Percentiles rank a stretch among this genome's conserved stretches.
phyloP scores from a whole-genome alignment of 495 filamentous ascomycete genomes.

The Xylaria sp. region DNA sequence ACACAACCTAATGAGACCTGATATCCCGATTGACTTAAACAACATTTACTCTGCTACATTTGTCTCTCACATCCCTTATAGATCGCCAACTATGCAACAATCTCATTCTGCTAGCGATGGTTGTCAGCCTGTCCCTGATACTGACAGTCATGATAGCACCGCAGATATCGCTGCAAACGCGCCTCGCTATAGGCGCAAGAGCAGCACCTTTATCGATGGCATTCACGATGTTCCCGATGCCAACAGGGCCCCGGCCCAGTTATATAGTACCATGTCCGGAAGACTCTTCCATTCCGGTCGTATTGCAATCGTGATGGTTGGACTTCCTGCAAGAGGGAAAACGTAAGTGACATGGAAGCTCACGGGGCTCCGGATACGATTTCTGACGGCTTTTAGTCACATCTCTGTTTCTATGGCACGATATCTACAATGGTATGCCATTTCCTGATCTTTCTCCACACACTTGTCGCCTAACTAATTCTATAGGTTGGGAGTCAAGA shows the following conservation, averaged over 20 bases:
- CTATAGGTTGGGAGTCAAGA: conserved; percentile 92
- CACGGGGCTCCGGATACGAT: background rate
- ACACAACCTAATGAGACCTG: background rate
- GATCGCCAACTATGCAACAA: conserved; percentile 15
- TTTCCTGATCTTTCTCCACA: background rate
- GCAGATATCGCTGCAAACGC: conserved; percentile 88
- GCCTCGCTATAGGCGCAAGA: conserved; percentile 80
- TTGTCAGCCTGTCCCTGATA: conserved; percentile 13
- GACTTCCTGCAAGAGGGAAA: conserved; percentile 94
- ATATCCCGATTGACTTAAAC: background rate
- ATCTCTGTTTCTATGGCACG: conserved; percentile 94
- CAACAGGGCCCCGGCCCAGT: conserved; percentile 90
- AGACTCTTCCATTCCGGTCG: conserved; percentile 95
- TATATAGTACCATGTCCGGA: conserved; percentile 98
- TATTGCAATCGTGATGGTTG: conserved; percentile 97
- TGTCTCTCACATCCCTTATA: background rate
- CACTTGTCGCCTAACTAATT: background rate
- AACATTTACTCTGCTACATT: background rate
- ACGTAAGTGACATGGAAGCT: conserved; percentile 66
- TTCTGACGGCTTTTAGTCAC: conserved; percentile 64
- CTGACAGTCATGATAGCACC: conserved; percentile 58
- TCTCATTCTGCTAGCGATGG: conserved; percentile 28
- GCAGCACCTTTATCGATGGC: conserved; percentile 95
- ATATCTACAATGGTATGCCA: conserved; percentile 84
- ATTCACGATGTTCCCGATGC: conserved; percentile 92